phyloP scores from a whole-genome alignment of 495 filamentous ascomycete genomes.

The Trichoderma erinaceum region DNA sequence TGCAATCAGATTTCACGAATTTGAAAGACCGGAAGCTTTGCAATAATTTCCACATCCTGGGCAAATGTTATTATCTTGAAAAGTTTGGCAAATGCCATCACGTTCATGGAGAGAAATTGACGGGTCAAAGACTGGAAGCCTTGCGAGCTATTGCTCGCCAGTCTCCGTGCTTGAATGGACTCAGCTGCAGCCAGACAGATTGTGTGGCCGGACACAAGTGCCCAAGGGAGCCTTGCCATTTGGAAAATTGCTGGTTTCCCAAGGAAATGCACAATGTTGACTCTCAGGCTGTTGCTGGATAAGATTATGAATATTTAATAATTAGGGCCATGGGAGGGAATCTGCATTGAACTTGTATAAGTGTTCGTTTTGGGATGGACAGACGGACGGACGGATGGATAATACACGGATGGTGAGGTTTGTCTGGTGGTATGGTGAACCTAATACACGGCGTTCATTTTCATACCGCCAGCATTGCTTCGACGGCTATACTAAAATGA shows the following conservation, averaged over 20 bases:
- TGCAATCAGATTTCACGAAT: neutral
- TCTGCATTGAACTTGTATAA: neutral
- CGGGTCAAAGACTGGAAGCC: neutral
- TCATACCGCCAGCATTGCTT: neutral
- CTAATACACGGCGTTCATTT: neutral
- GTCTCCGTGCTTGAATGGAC: conserved; percentile 13
- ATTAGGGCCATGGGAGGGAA: neutral
- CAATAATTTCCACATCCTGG: conserved; percentile 14
- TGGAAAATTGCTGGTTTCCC: conserved; percentile 13
- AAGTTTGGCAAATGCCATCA: conserved; percentile 15
- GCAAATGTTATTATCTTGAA: conserved; percentile 8
- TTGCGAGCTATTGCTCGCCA: conserved; percentile 14
- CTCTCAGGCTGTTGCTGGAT: conserved; percentile 1
- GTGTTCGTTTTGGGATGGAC: neutral
- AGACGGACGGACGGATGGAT: neutral
- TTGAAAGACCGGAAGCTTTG: conserved; percentile 15
- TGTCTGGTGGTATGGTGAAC: neutral
- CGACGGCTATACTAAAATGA: neutral
- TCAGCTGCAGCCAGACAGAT: conserved; percentile 8
- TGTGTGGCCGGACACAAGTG: conserved; percentile 14
- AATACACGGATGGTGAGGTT: neutral
- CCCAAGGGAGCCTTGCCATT: conserved; percentile 1
- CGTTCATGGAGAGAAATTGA: conserved; percentile 11
- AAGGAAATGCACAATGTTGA: conserved; percentile 16
- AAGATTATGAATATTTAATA: neutral